Conservation (phyloP, 345 rosid genomes). For the Euclidium syriacum region DNA sequence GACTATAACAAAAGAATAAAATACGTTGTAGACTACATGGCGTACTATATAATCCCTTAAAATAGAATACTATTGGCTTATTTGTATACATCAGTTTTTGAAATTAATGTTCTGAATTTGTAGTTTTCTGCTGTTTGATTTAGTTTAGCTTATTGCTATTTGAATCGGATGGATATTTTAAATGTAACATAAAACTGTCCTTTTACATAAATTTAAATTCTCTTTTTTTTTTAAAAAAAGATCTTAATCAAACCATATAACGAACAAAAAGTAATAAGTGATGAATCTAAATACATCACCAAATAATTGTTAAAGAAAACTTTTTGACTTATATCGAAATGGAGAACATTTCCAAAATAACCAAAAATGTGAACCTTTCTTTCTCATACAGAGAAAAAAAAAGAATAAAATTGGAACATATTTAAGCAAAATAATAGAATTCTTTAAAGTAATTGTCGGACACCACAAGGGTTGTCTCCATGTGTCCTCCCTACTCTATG, state of each 20-base stretch:
- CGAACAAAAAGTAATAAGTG: neutral
- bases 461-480: conserved; percentile 4
- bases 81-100: neutral
- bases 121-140: neutral
- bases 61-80: neutral
- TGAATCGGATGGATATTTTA: neutral
- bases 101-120: neutral
- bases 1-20: neutral
- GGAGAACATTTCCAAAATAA: neutral
- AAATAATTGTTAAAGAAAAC: neutral
- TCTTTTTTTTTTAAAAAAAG: neutral
- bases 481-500: neutral
- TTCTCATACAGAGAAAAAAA: neutral
- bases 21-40: neutral
- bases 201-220: neutral
- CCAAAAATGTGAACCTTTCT: neutral
- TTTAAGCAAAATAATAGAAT: neutral
- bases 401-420: neutral
- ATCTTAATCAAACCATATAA: neutral
- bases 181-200: neutral
- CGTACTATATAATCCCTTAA: neutral
- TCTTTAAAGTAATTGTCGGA: neutral
- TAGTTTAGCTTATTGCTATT: no score
- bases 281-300: neutral
- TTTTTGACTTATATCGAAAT: no score